Evolutionary conservation across 805 yeast genomes (phyloP), one percentile per base, ranked within the genome.

Genomic region (Komagataella ulmi): DNA sequence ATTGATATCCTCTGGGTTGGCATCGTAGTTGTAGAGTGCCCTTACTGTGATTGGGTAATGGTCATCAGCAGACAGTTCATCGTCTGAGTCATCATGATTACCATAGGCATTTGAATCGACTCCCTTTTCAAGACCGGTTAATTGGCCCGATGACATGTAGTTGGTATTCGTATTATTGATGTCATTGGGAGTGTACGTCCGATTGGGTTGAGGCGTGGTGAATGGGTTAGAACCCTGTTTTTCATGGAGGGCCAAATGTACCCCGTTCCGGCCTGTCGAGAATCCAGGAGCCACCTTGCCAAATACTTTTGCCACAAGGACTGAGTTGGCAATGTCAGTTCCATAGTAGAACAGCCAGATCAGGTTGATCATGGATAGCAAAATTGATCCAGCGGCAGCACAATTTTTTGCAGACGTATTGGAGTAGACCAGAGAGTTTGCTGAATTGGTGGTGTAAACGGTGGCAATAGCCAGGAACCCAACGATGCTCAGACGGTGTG

Each of bases 281-380:
- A 95, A 83, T 50, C 86, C 86, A 51, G 87, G 86, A 5, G 40
- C 40, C 14, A 30, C 40, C 8, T 14, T 30, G 14, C 40, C 40
- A 30, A 30, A 30, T 8, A 30, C 40, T 10, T 5, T 10, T 14
- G 40, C 40, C 5, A 30, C 40, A 14, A 30, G 40, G 40, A 30
- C 40, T 10, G 40, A 30, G 40, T 30, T 30, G n/a, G 40, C 12
- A 5, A 30, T 10, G 55, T 91, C 91, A 21, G 95, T 85, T 24
- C 98, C 98, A 63, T 84, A 87, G 67, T 88, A 90, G 54, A 88
- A 72, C 47, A 91, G 73, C 96, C 97, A 93, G 54, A 86, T 69
- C 49, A 90, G 63, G 64, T 93, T 88, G 54, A 88, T 73, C 65
- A 91, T 88, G 17, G 93, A 81, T 47, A 88, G 69, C 49, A 91